Evolutionary conservation across 2,329 filamentous ascomycete species (phyloP), one percentile per base, ranked within the genome.

Genomic region (Basipetospora chlamydospora): DNA sequence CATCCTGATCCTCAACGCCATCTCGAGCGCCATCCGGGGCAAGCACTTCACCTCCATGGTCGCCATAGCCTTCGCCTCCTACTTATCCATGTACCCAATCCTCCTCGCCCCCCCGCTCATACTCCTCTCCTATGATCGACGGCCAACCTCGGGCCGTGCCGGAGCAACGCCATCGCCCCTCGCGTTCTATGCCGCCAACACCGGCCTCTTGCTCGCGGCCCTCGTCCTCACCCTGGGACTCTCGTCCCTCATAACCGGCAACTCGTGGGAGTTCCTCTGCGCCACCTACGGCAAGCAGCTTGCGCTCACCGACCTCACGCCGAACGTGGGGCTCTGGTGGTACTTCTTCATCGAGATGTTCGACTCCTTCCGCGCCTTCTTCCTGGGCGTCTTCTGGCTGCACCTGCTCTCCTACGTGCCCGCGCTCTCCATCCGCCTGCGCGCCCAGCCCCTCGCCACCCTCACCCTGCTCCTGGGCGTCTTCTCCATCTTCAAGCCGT

Each of bases 301-400:
- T 26, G 76, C 90, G 1, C 71, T 98, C 3, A 84, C 86, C 7
- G 90, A 98, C 52, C 67, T 98, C 28, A 92, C 88, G 0, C 90
- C 90, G 10, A 98, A 96, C 46, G 81, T 92, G 21, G 90, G 90
- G 2, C 67, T 98, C 2, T 98, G 90, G 90, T 98, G 90, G 90
- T 98, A 98, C 59, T 98, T 98, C 61, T 96, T 98, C 54, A 93
- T 92, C 46, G 88, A 98, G 54, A 98, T 98, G 77, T 98, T 98
- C 55, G 90, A 98, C 59, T 88, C 87, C 1, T 98, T 98, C 68
- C 74, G 90, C 26, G 79, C 81, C 47, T 98, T 98, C 66, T 98
- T 96, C 67, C 72, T 98, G 3, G 90, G 83, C 38, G 87, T 98
- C 33, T 98, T 98, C 62, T 96, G 92, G 86, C 70, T 98, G 42